Percentiles rank a stretch among this genome's conserved stretches.
phyloP scores from a whole-genome alignment of 1,139 yeast genomes.

The Sugiyamaella japonica region DNA sequence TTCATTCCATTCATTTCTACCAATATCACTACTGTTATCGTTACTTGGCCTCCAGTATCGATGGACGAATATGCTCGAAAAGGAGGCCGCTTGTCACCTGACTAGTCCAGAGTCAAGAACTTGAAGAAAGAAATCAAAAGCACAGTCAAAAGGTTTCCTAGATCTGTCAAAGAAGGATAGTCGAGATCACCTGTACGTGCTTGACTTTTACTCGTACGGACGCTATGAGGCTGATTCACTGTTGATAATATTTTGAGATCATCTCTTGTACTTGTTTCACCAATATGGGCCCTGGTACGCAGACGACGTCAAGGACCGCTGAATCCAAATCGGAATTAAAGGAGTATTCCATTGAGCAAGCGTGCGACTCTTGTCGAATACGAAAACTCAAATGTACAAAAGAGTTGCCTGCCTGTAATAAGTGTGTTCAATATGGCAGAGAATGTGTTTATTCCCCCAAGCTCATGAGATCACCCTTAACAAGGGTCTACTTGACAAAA shows the following conservation, averaged over 20 bases:
- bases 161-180: background rate
- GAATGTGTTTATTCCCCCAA: slow-evolving; percentile 76
- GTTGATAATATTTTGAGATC: too few relatives aligned
- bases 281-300: too few relatives aligned
- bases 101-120: background rate
- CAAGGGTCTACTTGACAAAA: slow-evolving; percentile 66
- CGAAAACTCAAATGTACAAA: slow-evolving; percentile 60
- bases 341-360: slow-evolving; percentile 10
- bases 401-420: slow-evolving; percentile 73
- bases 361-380: slow-evolving; percentile 52
- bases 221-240: too few relatives aligned
- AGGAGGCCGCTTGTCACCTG: background rate
- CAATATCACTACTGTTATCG: too few relatives aligned
- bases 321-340: background rate
- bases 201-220: too few relatives aligned
- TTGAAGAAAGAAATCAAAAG: background rate
- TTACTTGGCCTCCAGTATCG: background rate
- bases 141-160: background rate
- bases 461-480: slow-evolving; percentile 74
- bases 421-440: slow-evolving; percentile 73
- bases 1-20: too few relatives aligned
- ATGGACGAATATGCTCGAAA: background rate
- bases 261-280: too few relatives aligned
- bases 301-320: background rate
- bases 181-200: too few relatives aligned